Evolutionary conservation across 2,329 filamentous ascomycete genomes (phyloP), one percentile per base, ranked within the genome.

Genomic region (Calonectria honghensis): DNA sequence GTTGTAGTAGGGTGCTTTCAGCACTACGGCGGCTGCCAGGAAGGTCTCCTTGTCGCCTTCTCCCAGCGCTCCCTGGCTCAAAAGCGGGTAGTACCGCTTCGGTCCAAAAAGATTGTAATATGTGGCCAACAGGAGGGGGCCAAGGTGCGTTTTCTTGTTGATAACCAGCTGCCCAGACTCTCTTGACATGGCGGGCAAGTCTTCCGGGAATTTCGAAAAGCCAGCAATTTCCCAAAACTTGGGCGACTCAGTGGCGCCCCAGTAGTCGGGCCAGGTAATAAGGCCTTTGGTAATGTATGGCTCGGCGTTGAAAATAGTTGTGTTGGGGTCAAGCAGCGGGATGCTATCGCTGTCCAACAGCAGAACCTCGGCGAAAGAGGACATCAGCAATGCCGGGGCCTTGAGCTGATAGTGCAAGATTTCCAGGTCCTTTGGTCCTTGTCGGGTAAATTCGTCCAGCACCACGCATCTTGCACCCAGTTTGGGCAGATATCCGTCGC

Each of bases 41-140:
- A 74, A 74, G 20, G 72, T 74, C 48, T 74, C 72, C 48, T 74
- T 74, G 32, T 74, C 72, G 13, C 72, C 72, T 31, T 74, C 68
- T 32, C 72, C 72, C 24, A 74, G 63, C 16, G 72, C 72, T 45
- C 72, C 72, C 13, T 74, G 72, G 48, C 72, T 74, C 27, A 74
- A 16, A 10, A 74, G 68, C 9, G 68, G 39, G 54, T 74, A 74
- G 52, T 67, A 74, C n/a, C 35, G 29, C 5, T 72, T 57, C 7
- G 72, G 72, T 3, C 72, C 72, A 35, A 48, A 74, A 4, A 74
- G 39, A n/a, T 74, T 74, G 48, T 74, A 74, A 65, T 74, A 74
- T 2, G 72, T 74, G 5, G 72, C 72, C 64, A 74, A 65, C 11
- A 74, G 54, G 16, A 74, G 68, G 1, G 72, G 29, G 6, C 35